phyloP scores from a whole-genome alignment of 306 rosid genomes.

The Casuarina glauca region DNA sequence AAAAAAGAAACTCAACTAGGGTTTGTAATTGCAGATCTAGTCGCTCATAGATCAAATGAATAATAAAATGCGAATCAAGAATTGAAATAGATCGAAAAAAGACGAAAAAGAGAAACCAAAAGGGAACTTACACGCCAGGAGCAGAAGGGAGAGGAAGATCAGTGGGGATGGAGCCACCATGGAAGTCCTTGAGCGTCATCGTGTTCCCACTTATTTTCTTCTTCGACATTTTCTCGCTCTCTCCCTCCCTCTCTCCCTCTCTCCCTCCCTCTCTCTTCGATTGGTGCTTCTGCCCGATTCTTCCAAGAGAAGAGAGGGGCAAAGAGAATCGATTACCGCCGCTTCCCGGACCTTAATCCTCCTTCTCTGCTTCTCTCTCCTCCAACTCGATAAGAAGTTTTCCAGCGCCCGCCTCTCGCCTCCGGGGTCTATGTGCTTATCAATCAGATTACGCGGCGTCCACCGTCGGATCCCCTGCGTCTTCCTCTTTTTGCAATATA shows the following conservation, averaged over 20 bases:
- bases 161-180: constrained; percentile 94
- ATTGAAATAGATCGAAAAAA: not conserved
- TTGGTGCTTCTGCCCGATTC: not conserved
- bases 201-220: constrained; percentile 88
- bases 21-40: constrained; percentile 35
- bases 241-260: constrained; percentile 24
- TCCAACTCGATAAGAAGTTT: not conserved
- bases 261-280: not conserved
- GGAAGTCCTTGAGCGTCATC: constrained; percentile 97
- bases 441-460: not conserved
- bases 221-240: constrained; percentile 77
- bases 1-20: not conserved
- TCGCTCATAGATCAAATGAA: not conserved
- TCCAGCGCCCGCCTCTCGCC: too few species aligned
- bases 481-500: not conserved
- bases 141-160: constrained; percentile 99
- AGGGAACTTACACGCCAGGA: constrained; percentile 83
- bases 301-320: not conserved
- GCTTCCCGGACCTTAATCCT: too few species aligned
- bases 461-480: not conserved
- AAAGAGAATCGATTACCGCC: too few species aligned
- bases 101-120: constrained; percentile 8
- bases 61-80: not conserved
- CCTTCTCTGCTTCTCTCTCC: too few species aligned
- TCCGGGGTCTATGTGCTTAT: not conserved